phyloP scores from a whole-genome alignment of 169 alveolate genomes.

The Condylostoma magnum region DNA sequence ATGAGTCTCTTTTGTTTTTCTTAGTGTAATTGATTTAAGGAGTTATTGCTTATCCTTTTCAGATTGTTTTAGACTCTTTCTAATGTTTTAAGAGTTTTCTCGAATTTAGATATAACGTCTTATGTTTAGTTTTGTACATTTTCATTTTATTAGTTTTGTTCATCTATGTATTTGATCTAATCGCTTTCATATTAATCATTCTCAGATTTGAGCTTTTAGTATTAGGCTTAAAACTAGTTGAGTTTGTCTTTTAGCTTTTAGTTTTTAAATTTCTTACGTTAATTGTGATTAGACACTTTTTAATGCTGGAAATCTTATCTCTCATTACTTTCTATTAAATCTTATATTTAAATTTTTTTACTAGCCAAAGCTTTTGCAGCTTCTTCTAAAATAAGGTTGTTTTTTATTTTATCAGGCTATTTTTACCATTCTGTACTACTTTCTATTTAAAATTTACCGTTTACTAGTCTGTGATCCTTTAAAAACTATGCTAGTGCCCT shows the following conservation, averaged over 20 bases:
- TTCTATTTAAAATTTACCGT: too few species aligned
- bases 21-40: not conserved
- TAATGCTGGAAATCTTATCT: not conserved
- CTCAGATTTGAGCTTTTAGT: conserved; percentile 6
- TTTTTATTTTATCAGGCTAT: conserved; percentile 4
- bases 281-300: not conserved
- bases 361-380: conserved; percentile 29
- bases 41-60: not conserved
- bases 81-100: not conserved
- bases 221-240: not conserved
- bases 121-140: not conserved
- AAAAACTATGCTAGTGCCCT: too few species aligned
- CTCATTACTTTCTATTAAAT: not conserved
- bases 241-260: not conserved
- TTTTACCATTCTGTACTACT: conserved; percentile 27
- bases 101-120: not conserved
- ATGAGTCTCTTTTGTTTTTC: conserved; percentile 24
- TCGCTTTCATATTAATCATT: not conserved
- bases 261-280: not conserved
- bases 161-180: not conserved
- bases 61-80: not conserved
- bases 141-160: conserved; percentile 8
- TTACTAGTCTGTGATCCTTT: too few species aligned
- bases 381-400: conserved; percentile 6
- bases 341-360: conserved; percentile 13